Conservation (phyloP, 108 stramenopile species). For the Pseudonitzschia delicatissima region DNA sequence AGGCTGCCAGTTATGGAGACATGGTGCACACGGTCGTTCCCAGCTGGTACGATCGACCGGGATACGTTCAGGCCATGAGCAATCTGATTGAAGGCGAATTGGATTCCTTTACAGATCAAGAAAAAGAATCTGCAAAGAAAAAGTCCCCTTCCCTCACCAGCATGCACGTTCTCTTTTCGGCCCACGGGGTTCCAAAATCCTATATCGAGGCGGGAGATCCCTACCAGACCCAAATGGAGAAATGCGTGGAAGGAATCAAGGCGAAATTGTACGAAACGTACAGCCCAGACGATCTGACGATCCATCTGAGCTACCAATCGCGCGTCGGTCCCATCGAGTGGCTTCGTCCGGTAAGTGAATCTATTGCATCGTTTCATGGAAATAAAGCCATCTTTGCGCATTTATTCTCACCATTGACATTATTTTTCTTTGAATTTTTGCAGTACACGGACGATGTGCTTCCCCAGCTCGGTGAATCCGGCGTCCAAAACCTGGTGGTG, state of each 20-base stretch:
- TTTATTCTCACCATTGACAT: too few relatives aligned
- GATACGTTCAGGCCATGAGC: constrained; percentile 87
- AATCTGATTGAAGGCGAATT: constrained; percentile 83
- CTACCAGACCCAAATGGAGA: constrained; percentile 90
- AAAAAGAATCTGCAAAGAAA: constrained; percentile 63
- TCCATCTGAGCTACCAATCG: constrained; percentile 90
- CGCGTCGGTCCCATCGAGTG: constrained; percentile 98
- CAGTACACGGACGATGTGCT: constrained; percentile 94
- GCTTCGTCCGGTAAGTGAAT: constrained; percentile 80
- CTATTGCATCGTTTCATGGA: too few relatives aligned
- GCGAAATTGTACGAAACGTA: constrained; percentile 46
- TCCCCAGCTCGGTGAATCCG: constrained; percentile 80
- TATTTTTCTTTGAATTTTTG: background rate
- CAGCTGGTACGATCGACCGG: constrained; percentile 92
- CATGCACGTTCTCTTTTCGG: constrained; percentile 91
- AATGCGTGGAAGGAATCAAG: constrained; percentile 69
- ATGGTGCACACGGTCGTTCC: constrained; percentile 96
- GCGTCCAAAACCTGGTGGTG: constrained; percentile 93
- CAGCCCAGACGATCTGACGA: constrained; percentile 47
- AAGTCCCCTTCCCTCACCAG: constrained; percentile 41
- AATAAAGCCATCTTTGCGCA: too few relatives aligned
- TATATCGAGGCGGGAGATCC: constrained; percentile 98
- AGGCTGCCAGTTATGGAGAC: constrained; percentile 51
- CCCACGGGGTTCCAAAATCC: constrained; percentile 94
- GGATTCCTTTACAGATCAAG: constrained; percentile 73